Evolutionary conservation across 352 stramenopile species (phyloP).

Genomic region (Phytophthora cactorum): DNA sequence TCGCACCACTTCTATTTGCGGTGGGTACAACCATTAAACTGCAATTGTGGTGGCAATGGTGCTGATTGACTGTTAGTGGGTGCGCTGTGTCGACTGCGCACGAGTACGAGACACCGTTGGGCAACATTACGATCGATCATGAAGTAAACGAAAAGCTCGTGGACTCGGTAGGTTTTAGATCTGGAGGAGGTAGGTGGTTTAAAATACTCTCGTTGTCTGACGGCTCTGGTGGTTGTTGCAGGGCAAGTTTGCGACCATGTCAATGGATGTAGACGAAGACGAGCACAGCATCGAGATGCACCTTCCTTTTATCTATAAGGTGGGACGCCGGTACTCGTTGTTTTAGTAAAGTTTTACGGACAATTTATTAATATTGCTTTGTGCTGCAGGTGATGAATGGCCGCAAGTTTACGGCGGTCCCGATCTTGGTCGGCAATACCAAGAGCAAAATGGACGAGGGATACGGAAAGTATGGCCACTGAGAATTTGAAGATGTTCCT

Average conservation of each 20-base stretch:
- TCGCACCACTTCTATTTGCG: slow-evolving; percentile 97
- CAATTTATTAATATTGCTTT: not conserved
- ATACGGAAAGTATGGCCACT: slow-evolving; percentile 75
- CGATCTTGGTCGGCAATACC: slow-evolving; percentile 97
- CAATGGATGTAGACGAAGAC: slow-evolving; percentile 92
- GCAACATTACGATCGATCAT: slow-evolving; percentile 92
- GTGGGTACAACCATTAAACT: slow-evolving; percentile 40
- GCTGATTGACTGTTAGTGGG: slow-evolving; percentile 44
- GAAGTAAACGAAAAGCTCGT: slow-evolving; percentile 92
- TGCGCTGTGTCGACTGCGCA: slow-evolving; percentile 86
- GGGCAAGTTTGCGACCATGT: slow-evolving; percentile 83
- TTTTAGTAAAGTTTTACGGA: not conserved
- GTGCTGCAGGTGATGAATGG: slow-evolving; percentile 62
- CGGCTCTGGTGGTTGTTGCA: slow-evolving; percentile 14
- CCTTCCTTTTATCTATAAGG: slow-evolving; percentile 94
- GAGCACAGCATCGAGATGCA: slow-evolving; percentile 99
- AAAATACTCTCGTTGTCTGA: not conserved
- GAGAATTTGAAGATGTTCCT: not conserved
- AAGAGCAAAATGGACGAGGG: slow-evolving; percentile 80
- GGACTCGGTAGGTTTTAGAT: slow-evolving; percentile 52
- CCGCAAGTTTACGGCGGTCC: slow-evolving; percentile 89
- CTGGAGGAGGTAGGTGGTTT: not conserved
- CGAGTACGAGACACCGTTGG: slow-evolving; percentile 94
- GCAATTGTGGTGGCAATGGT: slow-evolving; percentile 1
- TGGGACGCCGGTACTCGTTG: slow-evolving; percentile 16